Conservation (phyloP, 2,329 filamentous ascomycete species). For the Hysterium pulicare region DNA sequence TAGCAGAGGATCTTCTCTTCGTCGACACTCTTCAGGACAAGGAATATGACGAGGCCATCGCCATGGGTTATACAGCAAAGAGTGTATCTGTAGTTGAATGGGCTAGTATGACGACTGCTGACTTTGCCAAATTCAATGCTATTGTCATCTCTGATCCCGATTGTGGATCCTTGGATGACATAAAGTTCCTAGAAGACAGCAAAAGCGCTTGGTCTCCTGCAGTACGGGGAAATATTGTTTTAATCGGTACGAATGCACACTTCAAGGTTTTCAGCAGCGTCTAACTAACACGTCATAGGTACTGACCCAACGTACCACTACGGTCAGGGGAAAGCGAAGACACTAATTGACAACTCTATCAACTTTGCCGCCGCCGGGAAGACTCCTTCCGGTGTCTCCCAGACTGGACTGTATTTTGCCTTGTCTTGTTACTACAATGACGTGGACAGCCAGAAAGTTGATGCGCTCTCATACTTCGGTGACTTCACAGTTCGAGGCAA, state of each 20-base stretch:
- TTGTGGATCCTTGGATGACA: constrained; percentile 23
- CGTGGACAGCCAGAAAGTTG: constrained; percentile 8
- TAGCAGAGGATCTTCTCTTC: constrained; percentile 32
- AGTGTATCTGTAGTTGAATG: constrained; percentile 37
- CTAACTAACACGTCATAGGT: constrained; percentile 6
- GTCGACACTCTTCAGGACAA: constrained; percentile 17
- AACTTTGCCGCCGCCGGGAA: constrained; percentile 15
- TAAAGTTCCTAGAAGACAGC: constrained; percentile 40
- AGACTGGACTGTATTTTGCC: constrained; percentile 16
- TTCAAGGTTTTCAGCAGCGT: no score
- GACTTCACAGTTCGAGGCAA: constrained; percentile 17
- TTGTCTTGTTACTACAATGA: constrained; percentile 15
- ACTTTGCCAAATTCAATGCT: constrained; percentile 46
- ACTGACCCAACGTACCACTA: constrained; percentile 15
- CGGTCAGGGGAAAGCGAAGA: constrained; percentile 10
- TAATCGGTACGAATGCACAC: constrained; percentile 12
- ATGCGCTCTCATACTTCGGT: constrained; percentile 14
- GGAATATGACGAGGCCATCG: constrained; percentile 24
- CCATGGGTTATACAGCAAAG: constrained; percentile 26
- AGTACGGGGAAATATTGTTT: constrained; percentile 14
- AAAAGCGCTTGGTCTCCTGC: constrained; percentile 23
- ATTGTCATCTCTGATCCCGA: constrained; percentile 44
- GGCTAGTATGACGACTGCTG: constrained; percentile 38
- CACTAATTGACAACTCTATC: constrained; percentile 15
- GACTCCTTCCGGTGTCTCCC: constrained; percentile 8